A percentile compares a stretch with the other conserved stretches of the same genome.
These are phyloP conservation scores for Aspergillus conjunctus DNA, from an alignment of 495 filamentous ascomycete genomes.

Conservation along the genomic window DNA sequence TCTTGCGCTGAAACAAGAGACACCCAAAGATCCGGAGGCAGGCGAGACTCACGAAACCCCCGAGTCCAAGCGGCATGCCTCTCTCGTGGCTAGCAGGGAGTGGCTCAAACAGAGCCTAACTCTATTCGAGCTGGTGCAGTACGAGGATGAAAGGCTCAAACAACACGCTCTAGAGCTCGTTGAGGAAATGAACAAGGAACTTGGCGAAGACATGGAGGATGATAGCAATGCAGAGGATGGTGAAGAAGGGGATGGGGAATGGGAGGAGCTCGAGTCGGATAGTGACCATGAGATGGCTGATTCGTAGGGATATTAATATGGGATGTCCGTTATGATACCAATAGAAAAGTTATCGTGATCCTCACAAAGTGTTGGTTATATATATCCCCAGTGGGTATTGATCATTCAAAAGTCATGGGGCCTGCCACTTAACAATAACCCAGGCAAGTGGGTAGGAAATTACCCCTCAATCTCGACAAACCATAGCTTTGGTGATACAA, in stretches of 20 bases:
- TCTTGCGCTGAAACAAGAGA: slow-evolving; percentile 66
- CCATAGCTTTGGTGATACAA: too few relatives aligned
- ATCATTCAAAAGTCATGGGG: too few relatives aligned
- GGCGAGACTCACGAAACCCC: slow-evolving; percentile 35
- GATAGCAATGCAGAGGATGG: slow-evolving; percentile 51
- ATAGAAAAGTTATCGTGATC: slow-evolving; percentile 20
- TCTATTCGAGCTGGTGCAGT: slow-evolving; percentile 49
- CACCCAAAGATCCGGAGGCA: slow-evolving; percentile 39
- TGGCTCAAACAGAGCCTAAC: slow-evolving; percentile 56
- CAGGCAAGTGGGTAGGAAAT: too few relatives aligned
- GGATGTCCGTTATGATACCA: slow-evolving; percentile 40
- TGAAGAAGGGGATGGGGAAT: slow-evolving; percentile 44
- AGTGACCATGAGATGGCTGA: slow-evolving; percentile 55
- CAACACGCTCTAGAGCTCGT: slow-evolving; percentile 61
- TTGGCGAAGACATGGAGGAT: slow-evolving; percentile 58
- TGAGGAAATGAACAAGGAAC: slow-evolving; percentile 55
- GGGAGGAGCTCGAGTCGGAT: slow-evolving; percentile 48
- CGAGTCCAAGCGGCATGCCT: slow-evolving; percentile 40
- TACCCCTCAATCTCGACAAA: too few relatives aligned
- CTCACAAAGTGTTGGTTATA: neutral
- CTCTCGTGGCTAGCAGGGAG: slow-evolving; percentile 50
- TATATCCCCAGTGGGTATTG: too few relatives aligned
- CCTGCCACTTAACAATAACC: too few relatives aligned
- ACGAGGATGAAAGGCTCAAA: slow-evolving; percentile 56
- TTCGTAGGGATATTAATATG: slow-evolving; percentile 35